Evolutionary conservation across 768 basidiomycete genomes (phyloP).

Genomic region (Pulveroboletus ravenelii): DNA sequence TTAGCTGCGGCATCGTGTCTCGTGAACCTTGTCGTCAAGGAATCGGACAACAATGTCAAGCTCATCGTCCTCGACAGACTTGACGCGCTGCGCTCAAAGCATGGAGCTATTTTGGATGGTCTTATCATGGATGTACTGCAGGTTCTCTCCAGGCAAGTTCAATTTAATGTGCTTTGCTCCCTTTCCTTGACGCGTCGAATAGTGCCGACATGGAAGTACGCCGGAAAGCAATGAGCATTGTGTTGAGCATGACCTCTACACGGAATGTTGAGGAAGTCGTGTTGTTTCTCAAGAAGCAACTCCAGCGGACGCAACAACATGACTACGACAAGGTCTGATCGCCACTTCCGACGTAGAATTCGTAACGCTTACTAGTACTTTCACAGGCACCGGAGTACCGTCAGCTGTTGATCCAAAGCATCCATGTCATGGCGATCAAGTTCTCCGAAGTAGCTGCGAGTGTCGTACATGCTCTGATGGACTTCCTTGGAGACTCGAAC

Average conservation of each 20-base stretch:
- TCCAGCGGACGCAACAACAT: slow-evolving; percentile 87
- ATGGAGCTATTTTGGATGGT: slow-evolving; percentile 83
- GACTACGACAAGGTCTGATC: slow-evolving; percentile 81
- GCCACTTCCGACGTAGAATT: background rate
- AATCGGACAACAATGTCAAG: slow-evolving; percentile 99
- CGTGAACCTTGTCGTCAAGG: slow-evolving; percentile 86
- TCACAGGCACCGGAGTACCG: slow-evolving; percentile 86
- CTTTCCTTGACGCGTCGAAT: background rate
- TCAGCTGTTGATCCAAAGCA: slow-evolving; percentile 94
- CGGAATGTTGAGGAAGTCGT: slow-evolving; percentile 97
- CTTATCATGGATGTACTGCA: slow-evolving; percentile 96
- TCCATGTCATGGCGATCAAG: slow-evolving; percentile 92
- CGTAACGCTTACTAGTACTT: background rate
- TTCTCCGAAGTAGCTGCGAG: slow-evolving; percentile 96
- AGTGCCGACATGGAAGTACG: slow-evolving; percentile 97
- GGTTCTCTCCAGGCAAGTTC: slow-evolving; percentile 67
- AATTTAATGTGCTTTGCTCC: background rate
- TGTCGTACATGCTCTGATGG: slow-evolving; percentile 90
- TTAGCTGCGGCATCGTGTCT: slow-evolving; percentile 85
- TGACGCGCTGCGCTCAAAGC: slow-evolving; percentile 73
- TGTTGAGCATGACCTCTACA: slow-evolving; percentile 88
- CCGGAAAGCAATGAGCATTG: slow-evolving; percentile 84
- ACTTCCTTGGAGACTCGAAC: slow-evolving; percentile 91
- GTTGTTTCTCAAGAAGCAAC: slow-evolving; percentile 93
- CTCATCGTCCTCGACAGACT: slow-evolving; percentile 93